phyloP scores from a whole-genome alignment of 1,139 yeast genomes.

The Geotrichum cucujoidarum region DNA sequence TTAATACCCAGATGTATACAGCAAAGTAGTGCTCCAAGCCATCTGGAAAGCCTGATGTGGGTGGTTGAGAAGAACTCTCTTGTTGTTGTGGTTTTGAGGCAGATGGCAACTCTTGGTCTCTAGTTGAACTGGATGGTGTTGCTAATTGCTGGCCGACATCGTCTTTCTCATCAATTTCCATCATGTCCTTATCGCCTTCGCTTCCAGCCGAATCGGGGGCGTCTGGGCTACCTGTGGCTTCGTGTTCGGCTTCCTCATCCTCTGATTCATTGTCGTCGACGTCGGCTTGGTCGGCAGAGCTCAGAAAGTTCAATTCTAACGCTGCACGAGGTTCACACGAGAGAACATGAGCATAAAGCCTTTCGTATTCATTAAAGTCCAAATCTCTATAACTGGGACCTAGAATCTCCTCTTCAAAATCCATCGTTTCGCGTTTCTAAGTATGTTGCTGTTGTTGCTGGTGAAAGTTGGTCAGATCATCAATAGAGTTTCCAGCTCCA shows the following conservation, averaged over 20 bases:
- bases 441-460: neutral
- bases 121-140: neutral
- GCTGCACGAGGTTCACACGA: conserved; percentile 16
- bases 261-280: neutral
- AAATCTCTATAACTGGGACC: conserved; percentile 11
- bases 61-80: neutral
- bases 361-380: neutral
- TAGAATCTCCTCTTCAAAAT: conserved; percentile 13
- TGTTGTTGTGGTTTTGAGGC: neutral
- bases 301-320: conserved; percentile 9
- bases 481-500: too few relatives aligned
- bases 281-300: neutral
- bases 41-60: conserved; percentile 3
- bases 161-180: conserved; percentile 4
- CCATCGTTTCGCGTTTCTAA: too few relatives aligned
- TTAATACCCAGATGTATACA: conserved; percentile 14
- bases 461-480: neutral
- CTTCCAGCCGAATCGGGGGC: neutral
- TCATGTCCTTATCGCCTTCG: conserved; percentile 1
- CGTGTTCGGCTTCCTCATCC: conserved; percentile 1
- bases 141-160: neutral
- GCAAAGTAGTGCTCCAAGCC: conserved; percentile 16
- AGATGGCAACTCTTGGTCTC: neutral
- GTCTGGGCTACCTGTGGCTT: too few relatives aligned
- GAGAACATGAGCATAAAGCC: conserved; percentile 3